Percentiles rank a stretch among this genome's conserved stretches.
Conservation (phyloP, 768 basidiomycete species). For the Kockovaella imperatae region DNA sequence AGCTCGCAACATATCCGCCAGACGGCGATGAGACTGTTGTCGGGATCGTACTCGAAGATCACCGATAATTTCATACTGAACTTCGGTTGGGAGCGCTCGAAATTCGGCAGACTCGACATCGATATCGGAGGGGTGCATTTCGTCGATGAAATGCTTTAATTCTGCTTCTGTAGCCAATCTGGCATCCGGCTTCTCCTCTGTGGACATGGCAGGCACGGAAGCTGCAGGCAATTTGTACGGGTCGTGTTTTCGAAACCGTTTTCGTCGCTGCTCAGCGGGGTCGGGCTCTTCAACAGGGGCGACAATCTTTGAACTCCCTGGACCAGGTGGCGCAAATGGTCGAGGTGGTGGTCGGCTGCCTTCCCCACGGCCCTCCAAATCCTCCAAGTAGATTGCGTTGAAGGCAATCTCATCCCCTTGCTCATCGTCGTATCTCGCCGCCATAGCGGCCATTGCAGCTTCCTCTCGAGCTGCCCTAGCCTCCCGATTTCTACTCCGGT, state of each 20-base stretch:
- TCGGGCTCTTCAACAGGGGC: slow-evolving; percentile 45
- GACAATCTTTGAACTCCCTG: not conserved
- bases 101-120: slow-evolving; percentile 86
- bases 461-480: slow-evolving; percentile 17
- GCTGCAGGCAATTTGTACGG: slow-evolving; percentile 88
- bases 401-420: slow-evolving; percentile 55
- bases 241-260: slow-evolving; percentile 52
- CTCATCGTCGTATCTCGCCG: slow-evolving; percentile 24
- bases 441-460: slow-evolving; percentile 8
- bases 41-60: slow-evolving; percentile 89
- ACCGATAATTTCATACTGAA: slow-evolving; percentile 96
- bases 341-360: slow-evolving; percentile 13
- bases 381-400: slow-evolving; percentile 79
- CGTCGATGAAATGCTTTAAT: slow-evolving; percentile 82
- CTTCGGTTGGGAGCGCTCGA: slow-evolving; percentile 83
- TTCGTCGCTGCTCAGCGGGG: slow-evolving; percentile 39
- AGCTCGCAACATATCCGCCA: slow-evolving; percentile 79
- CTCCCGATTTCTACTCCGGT: slow-evolving; percentile 13
- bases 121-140: slow-evolving; percentile 91
- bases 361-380: slow-evolving; percentile 52
- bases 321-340: slow-evolving; percentile 10
- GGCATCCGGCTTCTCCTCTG: slow-evolving; percentile 60
- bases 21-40: slow-evolving; percentile 82
- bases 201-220: slow-evolving; percentile 33
- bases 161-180: slow-evolving; percentile 95